A percentile compares a stretch with the other conserved stretches of the same genome.
These are phyloP conservation scores for Nakazawaea pomicola DNA, from an alignment of 805 yeast species.

Conservation along the genomic window DNA sequence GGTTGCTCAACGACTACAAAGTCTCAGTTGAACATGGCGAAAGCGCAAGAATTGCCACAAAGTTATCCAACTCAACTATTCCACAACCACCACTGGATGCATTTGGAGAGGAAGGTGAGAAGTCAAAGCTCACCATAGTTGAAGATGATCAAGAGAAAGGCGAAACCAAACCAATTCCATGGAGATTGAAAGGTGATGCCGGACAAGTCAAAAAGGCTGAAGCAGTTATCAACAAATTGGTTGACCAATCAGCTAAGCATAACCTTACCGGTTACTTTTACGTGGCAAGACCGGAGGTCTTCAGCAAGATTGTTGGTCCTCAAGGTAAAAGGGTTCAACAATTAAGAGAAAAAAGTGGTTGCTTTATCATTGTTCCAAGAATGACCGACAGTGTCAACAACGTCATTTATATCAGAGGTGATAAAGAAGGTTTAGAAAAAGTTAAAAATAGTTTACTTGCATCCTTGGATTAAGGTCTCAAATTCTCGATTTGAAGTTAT, in stretches of 20 bases:
- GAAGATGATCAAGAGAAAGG: constrained; percentile 23
- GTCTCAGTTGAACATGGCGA: constrained; percentile 60
- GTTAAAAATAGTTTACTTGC: constrained; percentile 32
- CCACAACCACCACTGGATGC: constrained; percentile 45
- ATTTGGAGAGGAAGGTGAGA: constrained; percentile 35
- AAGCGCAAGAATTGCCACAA: constrained; percentile 42
- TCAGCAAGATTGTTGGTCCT: constrained; percentile 69
- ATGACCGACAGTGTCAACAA: constrained; percentile 44
- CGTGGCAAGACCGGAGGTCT: constrained; percentile 42
- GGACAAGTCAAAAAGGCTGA: constrained; percentile 49
- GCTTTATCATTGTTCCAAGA: constrained; percentile 63
- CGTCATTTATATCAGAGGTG: constrained; percentile 57
- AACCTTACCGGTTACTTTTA: constrained; percentile 58
- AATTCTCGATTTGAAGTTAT: too few relatives aligned
- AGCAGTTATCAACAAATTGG: constrained; percentile 41
- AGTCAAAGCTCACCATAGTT: constrained; percentile 43
- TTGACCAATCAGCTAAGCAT: constrained; percentile 42
- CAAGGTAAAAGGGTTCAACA: constrained; percentile 63
- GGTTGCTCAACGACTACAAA: constrained; percentile 43
- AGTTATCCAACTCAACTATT: constrained; percentile 36
- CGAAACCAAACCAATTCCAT: constrained; percentile 41
- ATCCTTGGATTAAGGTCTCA: constrained; percentile 1
- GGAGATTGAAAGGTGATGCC: constrained; percentile 60
- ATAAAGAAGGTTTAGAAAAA: constrained; percentile 45
- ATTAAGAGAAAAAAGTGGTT: constrained; percentile 54